Percentiles rank a stretch among this genome's conserved stretches.
Conservation (phyloP, 1,284 basidiomycete genomes). For the Uromyces viciae-fabae region DNA sequence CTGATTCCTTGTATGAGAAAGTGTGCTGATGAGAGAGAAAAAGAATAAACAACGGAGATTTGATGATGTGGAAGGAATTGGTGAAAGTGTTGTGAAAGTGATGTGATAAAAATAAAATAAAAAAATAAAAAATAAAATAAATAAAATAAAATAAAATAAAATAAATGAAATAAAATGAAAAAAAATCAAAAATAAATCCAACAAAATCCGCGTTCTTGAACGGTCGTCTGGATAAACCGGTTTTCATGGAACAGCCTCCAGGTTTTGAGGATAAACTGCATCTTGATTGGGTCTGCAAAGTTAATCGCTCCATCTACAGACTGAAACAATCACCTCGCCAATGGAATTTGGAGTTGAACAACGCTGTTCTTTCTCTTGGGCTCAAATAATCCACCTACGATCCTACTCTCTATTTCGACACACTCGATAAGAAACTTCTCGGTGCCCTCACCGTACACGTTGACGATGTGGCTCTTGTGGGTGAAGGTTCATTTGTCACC, state of each 20-base stretch:
- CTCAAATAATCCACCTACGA: neutral
- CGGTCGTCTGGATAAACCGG: neutral
- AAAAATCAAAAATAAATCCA: no score
- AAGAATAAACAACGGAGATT: no score
- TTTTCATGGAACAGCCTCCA: constrained; percentile 38
- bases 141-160: no score
- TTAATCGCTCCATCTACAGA: neutral
- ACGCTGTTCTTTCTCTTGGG: neutral
- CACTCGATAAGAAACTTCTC: neutral
- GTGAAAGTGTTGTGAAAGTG: no score
- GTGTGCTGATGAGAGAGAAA: no score
- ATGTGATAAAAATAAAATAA: no score
- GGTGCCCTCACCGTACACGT: neutral
- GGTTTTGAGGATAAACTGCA: neutral
- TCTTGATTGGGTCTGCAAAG: constrained; percentile 8
- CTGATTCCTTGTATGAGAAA: no score
- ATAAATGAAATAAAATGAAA: no score
- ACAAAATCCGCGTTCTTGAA: constrained; percentile 16
- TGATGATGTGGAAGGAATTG: no score
- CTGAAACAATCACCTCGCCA: neutral
- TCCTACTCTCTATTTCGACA: neutral
- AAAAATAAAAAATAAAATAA: no score
- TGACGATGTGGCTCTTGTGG: neutral
- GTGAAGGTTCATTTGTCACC: neutral
- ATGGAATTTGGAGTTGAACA: neutral